Conservation (phyloP, 2,329 filamentous ascomycete genomes). For the Arthrobotrys entomopaga region DNA sequence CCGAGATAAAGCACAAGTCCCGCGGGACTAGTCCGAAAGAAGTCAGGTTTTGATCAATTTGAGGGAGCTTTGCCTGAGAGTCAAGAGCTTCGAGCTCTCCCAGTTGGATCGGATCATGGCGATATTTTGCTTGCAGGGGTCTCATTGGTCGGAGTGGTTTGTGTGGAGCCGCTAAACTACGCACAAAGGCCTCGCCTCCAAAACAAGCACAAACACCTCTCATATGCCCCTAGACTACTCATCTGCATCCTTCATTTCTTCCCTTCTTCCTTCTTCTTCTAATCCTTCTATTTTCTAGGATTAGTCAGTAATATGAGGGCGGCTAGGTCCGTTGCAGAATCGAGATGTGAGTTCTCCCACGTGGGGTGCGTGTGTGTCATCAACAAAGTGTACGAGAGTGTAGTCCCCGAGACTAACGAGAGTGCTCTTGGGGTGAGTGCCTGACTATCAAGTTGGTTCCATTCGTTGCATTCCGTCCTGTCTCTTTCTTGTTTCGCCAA, state of each 20-base stretch:
- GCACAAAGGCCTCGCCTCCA: constrained; percentile 37
- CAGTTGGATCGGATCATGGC: neutral
- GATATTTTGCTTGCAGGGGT: constrained; percentile 19
- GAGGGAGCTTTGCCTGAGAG: neutral
- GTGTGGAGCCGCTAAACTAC: constrained; percentile 34
- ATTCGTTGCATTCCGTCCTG: no score
- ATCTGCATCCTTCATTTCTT: no score
- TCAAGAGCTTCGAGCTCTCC: neutral
- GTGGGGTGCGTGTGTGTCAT: no score
- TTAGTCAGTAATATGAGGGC: no score
- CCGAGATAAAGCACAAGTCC: constrained; percentile 21
- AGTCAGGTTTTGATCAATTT: constrained; percentile 10
- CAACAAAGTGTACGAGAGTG: no score
- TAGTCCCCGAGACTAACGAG: no score
- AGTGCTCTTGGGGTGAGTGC: no score
- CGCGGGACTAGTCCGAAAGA: constrained; percentile 3
- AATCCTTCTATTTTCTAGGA: no score
- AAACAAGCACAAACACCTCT: constrained; percentile 17
- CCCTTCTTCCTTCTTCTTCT: neutral
- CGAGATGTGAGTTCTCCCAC: no score
- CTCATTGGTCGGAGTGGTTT: constrained; percentile 12
- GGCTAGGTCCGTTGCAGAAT: no score
- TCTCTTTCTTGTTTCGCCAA: no score
- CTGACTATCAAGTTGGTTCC: no score
- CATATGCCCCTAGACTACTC: neutral